These are phyloP conservation scores for Coemansia sp. DNA, from an alignment of 192 early-diverging fungal species.

Conservation along the genomic window DNA sequence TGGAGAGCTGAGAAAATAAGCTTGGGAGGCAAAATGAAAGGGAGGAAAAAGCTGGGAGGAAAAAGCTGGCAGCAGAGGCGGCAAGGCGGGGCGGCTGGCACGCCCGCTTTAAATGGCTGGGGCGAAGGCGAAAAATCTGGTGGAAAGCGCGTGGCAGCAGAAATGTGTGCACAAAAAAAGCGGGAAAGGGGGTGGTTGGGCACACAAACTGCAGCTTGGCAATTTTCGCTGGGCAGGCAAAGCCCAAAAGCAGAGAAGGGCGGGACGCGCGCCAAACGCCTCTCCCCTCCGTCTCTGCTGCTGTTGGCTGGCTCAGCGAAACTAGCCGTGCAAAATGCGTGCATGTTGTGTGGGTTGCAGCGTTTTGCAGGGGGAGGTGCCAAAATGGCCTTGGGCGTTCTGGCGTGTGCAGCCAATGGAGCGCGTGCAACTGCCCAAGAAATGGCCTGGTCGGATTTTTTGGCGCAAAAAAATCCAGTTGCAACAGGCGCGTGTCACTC, in stretches of 20 bases:
- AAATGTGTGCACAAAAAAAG: not conserved
- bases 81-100: constrained; percentile 24
- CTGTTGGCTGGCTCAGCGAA: constrained; percentile 18
- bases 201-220: constrained; percentile 4
- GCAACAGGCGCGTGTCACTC: not conserved
- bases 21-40: not conserved
- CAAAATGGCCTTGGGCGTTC: no score
- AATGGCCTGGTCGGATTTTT: constrained; percentile 8
- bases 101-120: constrained; percentile 30
- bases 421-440: constrained; percentile 5
- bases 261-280: not conserved
- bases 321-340: constrained; percentile 4
- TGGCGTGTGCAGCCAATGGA: constrained; percentile 11
- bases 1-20: constrained; percentile 9
- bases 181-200: constrained; percentile 3
- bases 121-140: constrained; percentile 10
- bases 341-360: not conserved
- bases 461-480: constrained; percentile 13
- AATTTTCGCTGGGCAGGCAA: constrained; percentile 21
- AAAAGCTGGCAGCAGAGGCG: constrained; percentile 12
- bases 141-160: not conserved
- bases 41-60: constrained; percentile 20
- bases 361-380: not conserved
- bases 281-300: not conserved
- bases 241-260: not conserved